Evolutionary conservation across 2,329 filamentous ascomycete genomes (phyloP), one percentile per base, ranked within the genome.

Genomic region (Zasmidium angulare): DNA sequence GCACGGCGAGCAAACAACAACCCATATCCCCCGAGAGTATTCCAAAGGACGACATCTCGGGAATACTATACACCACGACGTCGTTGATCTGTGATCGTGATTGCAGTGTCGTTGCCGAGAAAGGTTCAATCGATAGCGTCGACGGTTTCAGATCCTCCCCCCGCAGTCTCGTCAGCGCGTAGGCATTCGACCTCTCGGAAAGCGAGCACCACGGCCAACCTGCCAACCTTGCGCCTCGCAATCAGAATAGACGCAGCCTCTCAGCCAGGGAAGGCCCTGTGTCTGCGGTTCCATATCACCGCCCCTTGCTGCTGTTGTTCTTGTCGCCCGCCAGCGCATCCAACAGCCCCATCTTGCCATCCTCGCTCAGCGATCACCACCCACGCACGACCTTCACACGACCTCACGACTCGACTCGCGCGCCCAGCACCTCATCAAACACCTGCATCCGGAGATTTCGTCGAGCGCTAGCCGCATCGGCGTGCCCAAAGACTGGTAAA

Each of bases 361-460:
- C 40, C 40, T 2, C 40, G 11, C 23, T 22, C 40, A 55, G 22
- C 23, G 40, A 14, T 53, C 40, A 46, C 36, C 36, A 19, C 12
- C 11, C 3, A 43, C 36, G 20, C 19, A 24, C 19, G n/a, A 53
- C 24, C 51, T 20, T 10, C 3, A 24, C 31, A 36, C 51, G 14
- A 49, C 53, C 29, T 48, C 36, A 43, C 36, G 36, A 43, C 36
- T 43, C 36, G n/a, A 43, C 36, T 14, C 21, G 17, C 19, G 17
- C 20, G 17, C 48, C 7, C 48, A 51, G 11, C 11, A 29, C 11
- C 26, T 43, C 55, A 43, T 43, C 55, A 57, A 46, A 46, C 20
- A 52, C 50, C 55, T 22, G 48, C 48, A 36, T 20, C 20, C 55
- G 55, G 55, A 46, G 55, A 51, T 21, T 57, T 57, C 36, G 6